phyloP scores from a whole-genome alignment of 2,329 filamentous ascomycete species.

The Camillea tinctor region DNA sequence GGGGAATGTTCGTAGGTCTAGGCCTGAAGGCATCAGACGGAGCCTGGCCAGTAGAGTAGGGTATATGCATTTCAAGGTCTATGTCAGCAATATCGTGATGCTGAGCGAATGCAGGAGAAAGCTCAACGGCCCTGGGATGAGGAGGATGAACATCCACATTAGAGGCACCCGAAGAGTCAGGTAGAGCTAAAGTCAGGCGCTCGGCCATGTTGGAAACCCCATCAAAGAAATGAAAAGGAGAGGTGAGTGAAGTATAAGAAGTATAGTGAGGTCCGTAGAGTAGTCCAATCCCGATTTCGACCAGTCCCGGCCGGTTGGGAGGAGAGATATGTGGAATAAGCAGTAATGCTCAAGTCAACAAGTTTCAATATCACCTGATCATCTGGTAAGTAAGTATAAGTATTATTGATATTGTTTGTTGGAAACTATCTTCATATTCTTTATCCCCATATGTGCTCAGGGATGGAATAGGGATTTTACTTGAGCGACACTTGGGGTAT shows the following conservation, averaged over 20 bases:
- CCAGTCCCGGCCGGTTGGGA: background rate
- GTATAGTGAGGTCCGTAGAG: background rate
- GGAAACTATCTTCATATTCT: background rate
- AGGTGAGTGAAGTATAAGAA: constrained; percentile 1
- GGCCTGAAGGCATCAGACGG: constrained; percentile 2
- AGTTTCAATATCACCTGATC: background rate
- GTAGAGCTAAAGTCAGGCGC: constrained; percentile 20
- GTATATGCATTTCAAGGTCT: constrained; percentile 11
- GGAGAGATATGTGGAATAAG: background rate
- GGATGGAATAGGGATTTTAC: too few species aligned
- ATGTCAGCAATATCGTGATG: constrained; percentile 16
- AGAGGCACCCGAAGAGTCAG: constrained; percentile 18
- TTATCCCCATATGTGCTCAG: background rate
- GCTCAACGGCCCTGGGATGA: constrained; percentile 19
- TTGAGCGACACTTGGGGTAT: background rate
- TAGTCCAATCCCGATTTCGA: background rate
- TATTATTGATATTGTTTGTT: too few species aligned
- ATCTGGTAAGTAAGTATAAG: background rate
- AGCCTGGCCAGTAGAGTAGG: constrained; percentile 4
- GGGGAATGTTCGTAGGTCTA: constrained; percentile 14
- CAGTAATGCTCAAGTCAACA: background rate
- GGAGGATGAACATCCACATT: constrained; percentile 19
- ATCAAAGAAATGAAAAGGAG: constrained; percentile 3
- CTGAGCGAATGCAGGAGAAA: constrained; percentile 16
- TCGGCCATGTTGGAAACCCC: constrained; percentile 8